Evolutionary conservation across 352 stramenopile species (phyloP).

Genomic region (Phytophthora syringae): DNA sequence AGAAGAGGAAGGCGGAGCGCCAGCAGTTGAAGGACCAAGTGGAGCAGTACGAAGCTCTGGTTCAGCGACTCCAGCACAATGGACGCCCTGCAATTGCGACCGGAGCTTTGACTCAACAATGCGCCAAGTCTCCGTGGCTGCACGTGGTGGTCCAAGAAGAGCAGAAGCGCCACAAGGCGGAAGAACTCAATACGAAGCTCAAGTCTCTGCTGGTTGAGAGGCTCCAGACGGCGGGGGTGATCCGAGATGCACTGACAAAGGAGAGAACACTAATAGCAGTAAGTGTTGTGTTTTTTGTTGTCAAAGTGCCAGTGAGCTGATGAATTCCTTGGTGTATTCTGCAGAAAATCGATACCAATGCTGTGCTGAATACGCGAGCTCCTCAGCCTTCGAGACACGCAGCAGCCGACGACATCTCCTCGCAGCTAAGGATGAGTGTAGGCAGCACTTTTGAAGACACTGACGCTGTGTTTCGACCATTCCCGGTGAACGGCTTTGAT

Average conservation of each 20-base stretch:
- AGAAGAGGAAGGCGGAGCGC: conserved; percentile 24
- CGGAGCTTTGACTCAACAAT: background rate
- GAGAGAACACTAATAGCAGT: conserved; percentile 3
- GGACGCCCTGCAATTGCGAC: background rate
- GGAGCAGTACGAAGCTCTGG: conserved; percentile 19
- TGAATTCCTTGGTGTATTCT: background rate
- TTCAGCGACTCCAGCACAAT: conserved; percentile 15
- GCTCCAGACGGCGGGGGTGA: background rate
- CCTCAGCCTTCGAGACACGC: background rate
- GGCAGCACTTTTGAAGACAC: conserved; percentile 5
- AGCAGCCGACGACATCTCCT: background rate
- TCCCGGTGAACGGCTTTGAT: background rate
- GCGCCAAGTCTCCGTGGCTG: background rate
- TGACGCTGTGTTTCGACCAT: conserved; percentile 5
- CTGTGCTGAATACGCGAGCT: background rate
- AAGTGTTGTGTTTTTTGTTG: background rate
- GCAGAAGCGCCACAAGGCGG: conserved; percentile 10
- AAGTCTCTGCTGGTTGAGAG: conserved; percentile 9
- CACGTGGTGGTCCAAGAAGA: background rate
- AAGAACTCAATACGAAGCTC: conserved; percentile 11
- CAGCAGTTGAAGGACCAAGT: conserved; percentile 30
- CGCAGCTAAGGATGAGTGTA: background rate
- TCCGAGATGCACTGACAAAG: conserved; percentile 8
- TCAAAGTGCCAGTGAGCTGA: background rate
- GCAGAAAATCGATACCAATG: background rate